These are phyloP conservation scores for Beauveria caledonica DNA, from an alignment of 2,329 filamentous ascomycete genomes.

Conservation along the genomic window DNA sequence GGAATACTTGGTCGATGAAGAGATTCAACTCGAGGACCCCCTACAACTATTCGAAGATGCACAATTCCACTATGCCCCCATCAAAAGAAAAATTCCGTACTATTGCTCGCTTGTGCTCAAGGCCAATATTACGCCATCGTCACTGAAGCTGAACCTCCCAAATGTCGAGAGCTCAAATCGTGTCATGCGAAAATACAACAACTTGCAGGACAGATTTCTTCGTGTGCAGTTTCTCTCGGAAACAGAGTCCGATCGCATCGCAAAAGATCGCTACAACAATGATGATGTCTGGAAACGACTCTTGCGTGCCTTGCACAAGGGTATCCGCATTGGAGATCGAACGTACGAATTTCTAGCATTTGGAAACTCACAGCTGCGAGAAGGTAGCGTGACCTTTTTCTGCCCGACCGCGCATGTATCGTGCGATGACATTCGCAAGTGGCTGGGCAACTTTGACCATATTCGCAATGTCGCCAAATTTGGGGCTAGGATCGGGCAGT, in stretches of 20 bases:
- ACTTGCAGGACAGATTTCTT: constrained; percentile 69
- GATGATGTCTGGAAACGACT: constrained; percentile 69
- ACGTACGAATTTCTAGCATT: constrained; percentile 87
- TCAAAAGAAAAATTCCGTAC: constrained; percentile 34
- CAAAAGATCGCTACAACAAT: constrained; percentile 42
- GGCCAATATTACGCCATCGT: constrained; percentile 75
- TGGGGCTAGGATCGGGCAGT: constrained; percentile 83
- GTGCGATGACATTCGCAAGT: constrained; percentile 68
- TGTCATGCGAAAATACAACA: constrained; percentile 65
- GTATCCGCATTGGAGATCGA: constrained; percentile 74
- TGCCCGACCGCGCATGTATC: constrained; percentile 58
- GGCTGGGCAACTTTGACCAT: constrained; percentile 79
- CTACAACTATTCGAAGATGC: constrained; percentile 1
- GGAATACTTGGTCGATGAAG: constrained; percentile 63
- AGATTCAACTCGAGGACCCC: constrained; percentile 54
- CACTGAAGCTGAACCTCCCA: constrained; percentile 69
- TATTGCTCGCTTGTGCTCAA: constrained; percentile 72
- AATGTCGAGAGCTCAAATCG: constrained; percentile 81
- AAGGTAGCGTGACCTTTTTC: constrained; percentile 91
- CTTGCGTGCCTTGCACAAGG: constrained; percentile 61
- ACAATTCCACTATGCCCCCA: not conserved
- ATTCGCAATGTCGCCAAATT: constrained; percentile 85
- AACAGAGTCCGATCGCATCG: constrained; percentile 50
- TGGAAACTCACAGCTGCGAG: constrained; percentile 89
- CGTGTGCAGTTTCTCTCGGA: constrained; percentile 89